Evolutionary conservation across 768 basidiomycete species (phyloP), one percentile per base, ranked within the genome.

Genomic region (Rhizopogon vulgaris): DNA sequence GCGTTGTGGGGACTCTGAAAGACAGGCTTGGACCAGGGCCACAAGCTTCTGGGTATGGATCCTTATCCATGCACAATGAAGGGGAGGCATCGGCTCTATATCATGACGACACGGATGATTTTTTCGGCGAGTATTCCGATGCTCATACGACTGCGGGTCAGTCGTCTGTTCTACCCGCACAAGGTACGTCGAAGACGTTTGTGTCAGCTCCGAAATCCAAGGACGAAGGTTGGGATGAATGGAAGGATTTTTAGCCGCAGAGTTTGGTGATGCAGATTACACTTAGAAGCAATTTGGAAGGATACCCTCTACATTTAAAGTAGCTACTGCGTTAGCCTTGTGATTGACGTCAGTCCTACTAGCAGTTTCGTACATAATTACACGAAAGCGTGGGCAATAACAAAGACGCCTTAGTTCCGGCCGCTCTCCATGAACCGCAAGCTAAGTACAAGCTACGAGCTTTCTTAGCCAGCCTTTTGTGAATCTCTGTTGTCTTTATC

Each of bases 181-280:
- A 55, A 30, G 46, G 52, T 28, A 42, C 52, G 24, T 43, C 52
- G 4, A 55, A 62, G 25, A 56, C 63, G 30, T 50, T 62, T 12
- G 43, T 30, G 18, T 55, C 62, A 8, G 60, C 69, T 4, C 56
- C 66, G 18, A 54, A 65, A 10, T 61, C 70, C 17, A 73, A 74
- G 63, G 73, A 73, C 47, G 80, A 76, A 55, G 81, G 79, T 38
- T 89, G 87, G 83, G 82, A 84, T 55, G 87, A 87, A 45, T 90
- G 87, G 87, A 83, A 89, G 67, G 85, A 87, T 63, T 89, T 89
- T 58, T 90, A 79, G 72, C 49, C 28, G n/a, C 41, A 6, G 34
- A 11, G 24, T 36, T 15, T 25, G n/a, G 37, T 22, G 27, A 9
- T 11, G 15, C 22, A 22, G 22, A 22, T 22, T 22, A 22, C 22